phyloP scores from a whole-genome alignment of 305 asterid genomes.

The Fraxinus sp. region DNA sequence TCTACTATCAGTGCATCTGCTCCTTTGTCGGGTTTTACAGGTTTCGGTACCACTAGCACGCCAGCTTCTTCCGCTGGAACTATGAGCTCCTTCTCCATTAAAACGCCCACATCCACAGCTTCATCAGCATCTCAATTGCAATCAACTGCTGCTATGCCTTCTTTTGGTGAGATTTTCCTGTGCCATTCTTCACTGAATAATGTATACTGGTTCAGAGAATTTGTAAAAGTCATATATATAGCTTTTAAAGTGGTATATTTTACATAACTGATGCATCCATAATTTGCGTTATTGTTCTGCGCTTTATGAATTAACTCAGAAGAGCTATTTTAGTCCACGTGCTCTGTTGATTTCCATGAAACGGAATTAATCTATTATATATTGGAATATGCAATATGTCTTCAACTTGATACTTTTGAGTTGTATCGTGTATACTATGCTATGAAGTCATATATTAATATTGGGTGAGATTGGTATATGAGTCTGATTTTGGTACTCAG shows the following conservation, averaged over 20 bases:
- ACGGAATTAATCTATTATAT: not conserved
- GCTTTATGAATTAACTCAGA: not conserved
- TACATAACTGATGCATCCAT: not conserved
- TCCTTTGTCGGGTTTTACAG: constrained; percentile 39
- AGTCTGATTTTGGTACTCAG: not conserved
- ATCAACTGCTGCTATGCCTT: constrained; percentile 39
- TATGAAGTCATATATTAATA: not conserved
- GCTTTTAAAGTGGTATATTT: not conserved
- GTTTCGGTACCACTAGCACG: constrained; percentile 33
- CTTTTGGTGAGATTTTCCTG: constrained; percentile 33
- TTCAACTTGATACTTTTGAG: not conserved
- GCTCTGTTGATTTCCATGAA: not conserved
- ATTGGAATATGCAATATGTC: not conserved
- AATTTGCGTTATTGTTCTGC: not conserved
- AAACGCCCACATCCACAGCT: constrained; percentile 29
- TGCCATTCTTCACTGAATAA: not conserved
- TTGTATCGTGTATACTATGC: not conserved
- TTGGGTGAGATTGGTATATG: not conserved
- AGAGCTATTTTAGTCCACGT: not conserved
- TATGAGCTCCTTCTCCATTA: constrained; percentile 34
- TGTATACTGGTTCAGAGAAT: not conserved
- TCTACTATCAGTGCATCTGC: constrained; percentile 29
- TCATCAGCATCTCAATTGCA: constrained; percentile 35
- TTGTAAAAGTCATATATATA: not conserved
- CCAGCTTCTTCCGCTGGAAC: constrained; percentile 41